Evolutionary conservation across 1,139 yeast genomes (phyloP).

Genomic region (Pichia sp.): DNA sequence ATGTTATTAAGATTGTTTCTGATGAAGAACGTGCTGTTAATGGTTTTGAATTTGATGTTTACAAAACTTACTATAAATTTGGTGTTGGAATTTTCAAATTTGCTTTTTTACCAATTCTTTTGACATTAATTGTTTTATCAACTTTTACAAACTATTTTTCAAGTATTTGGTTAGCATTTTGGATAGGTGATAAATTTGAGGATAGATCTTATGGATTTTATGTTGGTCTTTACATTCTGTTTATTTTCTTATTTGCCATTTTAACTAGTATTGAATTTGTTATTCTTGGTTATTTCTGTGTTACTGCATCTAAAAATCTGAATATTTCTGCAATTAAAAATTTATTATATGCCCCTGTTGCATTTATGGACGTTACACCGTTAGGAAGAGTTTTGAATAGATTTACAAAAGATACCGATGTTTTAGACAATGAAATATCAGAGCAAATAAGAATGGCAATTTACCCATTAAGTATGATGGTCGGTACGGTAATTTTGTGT

Average conservation of each 20-base stretch:
- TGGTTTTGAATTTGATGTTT: slow-evolving; percentile 34
- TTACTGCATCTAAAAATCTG: slow-evolving; percentile 38
- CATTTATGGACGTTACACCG: slow-evolving; percentile 55
- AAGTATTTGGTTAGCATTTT: slow-evolving; percentile 80
- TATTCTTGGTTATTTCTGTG: slow-evolving; percentile 28
- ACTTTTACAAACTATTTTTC: slow-evolving; percentile 61
- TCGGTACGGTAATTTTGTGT: slow-evolving; percentile 63
- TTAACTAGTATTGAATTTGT: slow-evolving; percentile 40
- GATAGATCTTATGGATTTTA: slow-evolving; percentile 48
- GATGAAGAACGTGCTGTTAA: slow-evolving; percentile 34
- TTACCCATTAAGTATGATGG: slow-evolving; percentile 46
- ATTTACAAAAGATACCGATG: slow-evolving; percentile 58
- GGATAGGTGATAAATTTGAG: slow-evolving; percentile 58
- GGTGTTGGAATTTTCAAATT: slow-evolving; percentile 51
- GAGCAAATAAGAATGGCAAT: slow-evolving; percentile 46
- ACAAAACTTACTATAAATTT: slow-evolving; percentile 44
- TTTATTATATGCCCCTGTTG: slow-evolving; percentile 49
- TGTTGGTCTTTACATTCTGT: slow-evolving; percentile 64
- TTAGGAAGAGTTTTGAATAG: slow-evolving; percentile 55
- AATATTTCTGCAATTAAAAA: slow-evolving; percentile 39
- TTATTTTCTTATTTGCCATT: slow-evolving; percentile 34
- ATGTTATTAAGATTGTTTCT: slow-evolving; percentile 27
- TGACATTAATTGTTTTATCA: slow-evolving; percentile 37
- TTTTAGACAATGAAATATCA: slow-evolving; percentile 51
- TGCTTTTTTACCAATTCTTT: slow-evolving; percentile 39